Percentiles rank a stretch among this genome's conserved stretches.
Conservation (phyloP, 2,329 filamentous ascomycete species). For the Fusarium austroafricanum region DNA sequence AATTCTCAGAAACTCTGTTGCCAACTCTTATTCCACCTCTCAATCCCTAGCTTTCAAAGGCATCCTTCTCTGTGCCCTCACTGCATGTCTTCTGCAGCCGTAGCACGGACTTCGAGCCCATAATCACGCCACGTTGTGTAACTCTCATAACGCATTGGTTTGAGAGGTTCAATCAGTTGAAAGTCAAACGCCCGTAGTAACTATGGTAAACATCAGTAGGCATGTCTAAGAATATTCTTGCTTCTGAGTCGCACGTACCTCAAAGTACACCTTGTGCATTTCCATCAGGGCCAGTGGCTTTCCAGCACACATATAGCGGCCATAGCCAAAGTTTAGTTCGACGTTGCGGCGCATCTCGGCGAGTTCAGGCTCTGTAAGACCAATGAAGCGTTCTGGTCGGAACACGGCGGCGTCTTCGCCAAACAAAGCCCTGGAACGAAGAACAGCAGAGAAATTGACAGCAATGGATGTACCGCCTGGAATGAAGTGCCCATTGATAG, state of each 20-base stretch:
- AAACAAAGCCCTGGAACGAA: background rate
- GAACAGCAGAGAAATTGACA: background rate
- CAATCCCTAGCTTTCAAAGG: too few species aligned
- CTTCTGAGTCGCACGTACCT: background rate
- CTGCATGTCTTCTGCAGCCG: background rate
- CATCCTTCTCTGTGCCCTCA: too few species aligned
- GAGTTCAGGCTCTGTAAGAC: background rate
- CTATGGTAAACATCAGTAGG: background rate
- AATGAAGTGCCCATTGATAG: background rate
- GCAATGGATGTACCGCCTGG: background rate
- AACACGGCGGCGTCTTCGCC: background rate
- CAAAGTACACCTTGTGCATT: background rate
- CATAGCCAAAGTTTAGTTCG: slow-evolving; percentile 5
- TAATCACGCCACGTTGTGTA: background rate
- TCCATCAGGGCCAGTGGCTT: slow-evolving; percentile 13
- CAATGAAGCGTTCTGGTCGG: slow-evolving; percentile 5
- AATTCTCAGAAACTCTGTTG: too few species aligned
- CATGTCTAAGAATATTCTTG: fast-evolving
- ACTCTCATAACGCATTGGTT: background rate
- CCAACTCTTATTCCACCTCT: too few species aligned
- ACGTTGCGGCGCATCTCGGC: slow-evolving; percentile 15
- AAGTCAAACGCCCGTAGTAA: background rate
- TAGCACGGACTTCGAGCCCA: background rate
- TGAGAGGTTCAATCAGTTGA: background rate
- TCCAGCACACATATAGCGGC: slow-evolving; percentile 14